Percentiles rank a stretch among this genome's conserved stretches.
These are phyloP conservation scores for Ceraceosorus guamensis DNA, from an alignment of 1,284 basidiomycete species.

Conservation along the genomic window DNA sequence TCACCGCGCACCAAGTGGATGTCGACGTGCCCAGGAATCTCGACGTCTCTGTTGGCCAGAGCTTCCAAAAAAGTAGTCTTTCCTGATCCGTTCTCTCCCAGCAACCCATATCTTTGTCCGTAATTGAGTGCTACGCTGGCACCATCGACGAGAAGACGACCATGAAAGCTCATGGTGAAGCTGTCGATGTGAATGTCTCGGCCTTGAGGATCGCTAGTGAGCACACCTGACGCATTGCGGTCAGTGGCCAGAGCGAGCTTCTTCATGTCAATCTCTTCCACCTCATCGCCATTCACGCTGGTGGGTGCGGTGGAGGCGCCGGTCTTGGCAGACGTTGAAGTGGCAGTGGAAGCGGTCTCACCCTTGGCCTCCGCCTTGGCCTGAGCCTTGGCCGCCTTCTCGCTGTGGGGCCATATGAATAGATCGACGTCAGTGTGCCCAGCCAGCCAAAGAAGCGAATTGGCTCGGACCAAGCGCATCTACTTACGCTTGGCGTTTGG, in stretches of 20 bases:
- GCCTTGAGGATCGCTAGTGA: slow-evolving; percentile 82
- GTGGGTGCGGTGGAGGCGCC: slow-evolving; percentile 32
- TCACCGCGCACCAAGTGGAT: slow-evolving; percentile 92
- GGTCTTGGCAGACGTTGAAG: slow-evolving; percentile 24
- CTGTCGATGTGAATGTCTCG: slow-evolving; percentile 96
- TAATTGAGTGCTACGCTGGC: slow-evolving; percentile 90
- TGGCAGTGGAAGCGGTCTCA: slow-evolving; percentile 25
- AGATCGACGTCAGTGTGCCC: background rate
- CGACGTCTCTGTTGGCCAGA: slow-evolving; percentile 60
- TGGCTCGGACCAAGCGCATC: background rate
- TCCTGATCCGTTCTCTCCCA: slow-evolving; percentile 95
- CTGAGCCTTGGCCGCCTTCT: slow-evolving; percentile 46
- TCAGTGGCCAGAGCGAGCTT: slow-evolving; percentile 45
- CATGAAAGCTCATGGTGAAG: slow-evolving; percentile 95
- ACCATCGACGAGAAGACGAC: slow-evolving; percentile 81
- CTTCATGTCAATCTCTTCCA: slow-evolving; percentile 41
- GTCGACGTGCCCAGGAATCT: slow-evolving; percentile 90
- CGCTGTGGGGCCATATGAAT: slow-evolving; percentile 19
- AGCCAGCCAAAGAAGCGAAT: background rate
- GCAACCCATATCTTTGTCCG: slow-evolving; percentile 81
- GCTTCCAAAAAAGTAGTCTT: slow-evolving; percentile 62
- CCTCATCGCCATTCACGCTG: slow-evolving; percentile 7
- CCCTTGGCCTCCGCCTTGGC: slow-evolving; percentile 36
- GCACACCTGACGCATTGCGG: slow-evolving; percentile 60
- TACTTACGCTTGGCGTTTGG: slow-evolving; percentile 48